Conservation (phyloP, 2,329 filamentous ascomycete genomes). For the Fusarium multiceps region DNA sequence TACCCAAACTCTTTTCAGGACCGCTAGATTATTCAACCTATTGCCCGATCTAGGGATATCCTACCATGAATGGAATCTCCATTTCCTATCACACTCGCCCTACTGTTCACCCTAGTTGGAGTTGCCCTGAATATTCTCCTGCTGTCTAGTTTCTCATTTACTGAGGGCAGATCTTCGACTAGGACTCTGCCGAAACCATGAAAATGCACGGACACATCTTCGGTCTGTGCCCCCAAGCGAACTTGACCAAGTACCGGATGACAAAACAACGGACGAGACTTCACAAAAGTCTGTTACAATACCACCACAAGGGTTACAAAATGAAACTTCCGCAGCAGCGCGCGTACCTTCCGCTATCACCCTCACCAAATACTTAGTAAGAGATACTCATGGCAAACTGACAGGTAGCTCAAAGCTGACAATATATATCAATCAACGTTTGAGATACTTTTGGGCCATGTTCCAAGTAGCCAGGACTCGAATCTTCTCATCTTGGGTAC, state of each 20-base stretch:
- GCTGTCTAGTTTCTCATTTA: background rate
- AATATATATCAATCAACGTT: background rate
- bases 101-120: background rate
- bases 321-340: background rate
- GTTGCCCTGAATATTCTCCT: background rate
- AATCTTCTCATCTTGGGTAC: background rate
- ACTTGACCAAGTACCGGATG: background rate
- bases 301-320: background rate
- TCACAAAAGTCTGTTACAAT: background rate
- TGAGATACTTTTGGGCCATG: background rate
- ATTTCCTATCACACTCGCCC: background rate
- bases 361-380: background rate
- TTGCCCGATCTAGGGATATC: background rate
- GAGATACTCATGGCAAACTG: background rate
- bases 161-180: background rate
- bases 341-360: background rate
- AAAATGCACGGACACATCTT: background rate
- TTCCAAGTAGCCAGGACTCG: background rate
- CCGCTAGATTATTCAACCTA: background rate
- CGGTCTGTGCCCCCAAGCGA: background rate
- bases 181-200: background rate
- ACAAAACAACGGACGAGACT: background rate
- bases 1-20: background rate
- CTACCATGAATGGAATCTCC: background rate
- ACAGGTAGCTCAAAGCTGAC: background rate